Conservation (phyloP, 2,329 filamentous ascomycete genomes). For the Penicillium expansum region DNA sequence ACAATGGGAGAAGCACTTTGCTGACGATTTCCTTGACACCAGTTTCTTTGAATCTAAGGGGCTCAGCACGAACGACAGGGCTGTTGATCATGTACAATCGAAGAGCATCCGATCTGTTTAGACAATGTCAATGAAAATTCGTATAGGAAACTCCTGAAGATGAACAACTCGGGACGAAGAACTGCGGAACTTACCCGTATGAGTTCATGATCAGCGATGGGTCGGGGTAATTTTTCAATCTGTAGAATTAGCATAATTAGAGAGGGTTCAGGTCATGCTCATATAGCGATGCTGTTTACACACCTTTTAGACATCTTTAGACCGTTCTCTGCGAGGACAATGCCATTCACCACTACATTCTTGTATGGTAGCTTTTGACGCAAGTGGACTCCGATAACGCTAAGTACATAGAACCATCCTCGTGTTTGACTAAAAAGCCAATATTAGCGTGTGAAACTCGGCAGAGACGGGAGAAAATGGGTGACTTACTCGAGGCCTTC, state of each 20-base stretch:
- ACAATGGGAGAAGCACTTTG: slow-evolving; percentile 83
- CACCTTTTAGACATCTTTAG: slow-evolving; percentile 96
- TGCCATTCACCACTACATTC: slow-evolving; percentile 95
- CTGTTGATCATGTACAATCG: slow-evolving; percentile 97
- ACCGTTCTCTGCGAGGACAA: slow-evolving; percentile 88
- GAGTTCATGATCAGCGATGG: slow-evolving; percentile 77
- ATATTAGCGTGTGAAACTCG: neutral
- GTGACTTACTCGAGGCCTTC: slow-evolving; percentile 55
- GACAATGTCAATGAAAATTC: neutral
- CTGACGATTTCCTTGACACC: slow-evolving; percentile 94
- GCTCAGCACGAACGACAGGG: slow-evolving; percentile 87
- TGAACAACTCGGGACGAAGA: neutral
- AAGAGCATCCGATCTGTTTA: slow-evolving; percentile 73
- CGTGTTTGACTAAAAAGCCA: slow-evolving; percentile 70
- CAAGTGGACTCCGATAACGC: slow-evolving; percentile 82
- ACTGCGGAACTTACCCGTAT: slow-evolving; percentile 52
- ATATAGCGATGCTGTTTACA: neutral
- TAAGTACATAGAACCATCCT: slow-evolving; percentile 94
- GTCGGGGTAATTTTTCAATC: slow-evolving; percentile 93
- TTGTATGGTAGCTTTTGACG: slow-evolving; percentile 84
- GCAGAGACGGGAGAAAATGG: neutral
- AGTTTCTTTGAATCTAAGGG: slow-evolving; percentile 82
- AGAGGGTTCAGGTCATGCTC: neutral
- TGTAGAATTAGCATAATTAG: neutral
- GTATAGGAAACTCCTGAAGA: neutral